Conservation (phyloP, 2,329 filamentous ascomycete species). For the Shiraia bambusicola region DNA sequence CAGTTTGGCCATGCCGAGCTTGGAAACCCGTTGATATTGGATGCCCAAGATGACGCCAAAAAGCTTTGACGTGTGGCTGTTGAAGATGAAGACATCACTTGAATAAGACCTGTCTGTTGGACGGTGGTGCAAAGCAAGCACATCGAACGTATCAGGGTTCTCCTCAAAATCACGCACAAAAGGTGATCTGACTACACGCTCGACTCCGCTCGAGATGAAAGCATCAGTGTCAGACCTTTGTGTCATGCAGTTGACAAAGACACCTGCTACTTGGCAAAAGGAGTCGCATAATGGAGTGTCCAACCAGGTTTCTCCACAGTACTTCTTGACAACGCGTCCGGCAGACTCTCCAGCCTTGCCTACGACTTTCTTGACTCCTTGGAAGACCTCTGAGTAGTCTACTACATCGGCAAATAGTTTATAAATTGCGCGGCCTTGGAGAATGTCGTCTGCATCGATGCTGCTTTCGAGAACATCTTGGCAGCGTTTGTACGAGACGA, state of each 20-base stretch:
- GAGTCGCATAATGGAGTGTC: conserved; percentile 29
- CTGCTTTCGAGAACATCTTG: too few relatives aligned
- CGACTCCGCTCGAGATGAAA: conserved; percentile 36
- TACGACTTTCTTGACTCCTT: conserved; percentile 27
- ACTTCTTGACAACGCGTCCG: conserved; percentile 15
- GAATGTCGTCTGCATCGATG: too few relatives aligned
- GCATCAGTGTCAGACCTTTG: conserved; percentile 23
- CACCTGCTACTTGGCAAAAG: conserved; percentile 40
- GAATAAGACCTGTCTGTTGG: conserved; percentile 19
- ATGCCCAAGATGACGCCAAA: conserved; percentile 38
- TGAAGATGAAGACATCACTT: conserved; percentile 41
- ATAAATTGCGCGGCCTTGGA: too few relatives aligned
- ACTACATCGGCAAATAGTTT: too few relatives aligned
- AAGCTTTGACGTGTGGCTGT: conserved; percentile 24
- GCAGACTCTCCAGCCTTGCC: conserved; percentile 9
- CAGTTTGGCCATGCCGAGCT: conserved; percentile 16
- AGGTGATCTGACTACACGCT: conserved; percentile 29
- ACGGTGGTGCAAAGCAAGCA: conserved; percentile 28
- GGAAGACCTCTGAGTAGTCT: too few relatives aligned
- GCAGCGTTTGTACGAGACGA: too few relatives aligned
- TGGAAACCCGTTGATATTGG: conserved; percentile 27
- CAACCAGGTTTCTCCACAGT: conserved; percentile 26
- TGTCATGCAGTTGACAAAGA: conserved; percentile 34
- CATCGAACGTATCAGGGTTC: conserved; percentile 25
- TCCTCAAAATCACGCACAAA: conserved; percentile 9